phyloP scores from a whole-genome alignment of 345 rosid genomes.

The Cardiospermum halicacabum region DNA sequence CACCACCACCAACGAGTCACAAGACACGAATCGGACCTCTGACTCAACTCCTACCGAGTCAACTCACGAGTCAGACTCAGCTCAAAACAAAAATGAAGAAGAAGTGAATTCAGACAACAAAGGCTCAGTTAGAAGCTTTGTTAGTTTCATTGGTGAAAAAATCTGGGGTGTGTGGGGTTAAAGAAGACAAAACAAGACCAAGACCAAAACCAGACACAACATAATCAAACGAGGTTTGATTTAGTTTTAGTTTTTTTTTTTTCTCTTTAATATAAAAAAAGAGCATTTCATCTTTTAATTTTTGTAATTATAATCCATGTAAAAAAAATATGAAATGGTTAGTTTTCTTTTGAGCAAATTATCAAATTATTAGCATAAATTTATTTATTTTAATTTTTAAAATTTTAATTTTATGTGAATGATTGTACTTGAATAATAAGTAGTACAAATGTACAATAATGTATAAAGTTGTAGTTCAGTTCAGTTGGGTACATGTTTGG shows the following conservation, averaged over 20 bases:
- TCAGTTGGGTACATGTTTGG: too few relatives aligned
- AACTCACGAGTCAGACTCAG: conserved; percentile 15
- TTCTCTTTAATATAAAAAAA: neutral
- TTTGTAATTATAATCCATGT: conserved; percentile 3
- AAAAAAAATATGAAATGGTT: conserved; percentile 10
- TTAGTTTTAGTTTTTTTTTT: conserved; percentile 5
- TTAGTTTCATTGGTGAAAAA: conserved; percentile 67
- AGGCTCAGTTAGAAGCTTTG: conserved; percentile 43
- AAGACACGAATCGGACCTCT: too few relatives aligned
- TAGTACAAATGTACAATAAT: too few relatives aligned
- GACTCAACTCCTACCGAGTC: too few relatives aligned
- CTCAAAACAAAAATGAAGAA: conserved; percentile 19
- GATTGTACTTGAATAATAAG: too few relatives aligned
- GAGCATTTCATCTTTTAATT: neutral
- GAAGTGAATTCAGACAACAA: conserved; percentile 31
- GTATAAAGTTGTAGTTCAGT: too few relatives aligned
- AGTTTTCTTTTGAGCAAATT: conserved; percentile 7
- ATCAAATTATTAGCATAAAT: neutral
- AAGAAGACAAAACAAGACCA: neutral
- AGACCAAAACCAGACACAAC: too few relatives aligned
- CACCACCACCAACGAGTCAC: too few relatives aligned
- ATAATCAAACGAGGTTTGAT: neutral
- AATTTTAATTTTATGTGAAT: too few relatives aligned
- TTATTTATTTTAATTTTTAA: too few relatives aligned
- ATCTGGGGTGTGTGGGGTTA: conserved; percentile 63